phyloP scores from a whole-genome alignment of 306 rosid species.

The Purshia tridentata region DNA sequence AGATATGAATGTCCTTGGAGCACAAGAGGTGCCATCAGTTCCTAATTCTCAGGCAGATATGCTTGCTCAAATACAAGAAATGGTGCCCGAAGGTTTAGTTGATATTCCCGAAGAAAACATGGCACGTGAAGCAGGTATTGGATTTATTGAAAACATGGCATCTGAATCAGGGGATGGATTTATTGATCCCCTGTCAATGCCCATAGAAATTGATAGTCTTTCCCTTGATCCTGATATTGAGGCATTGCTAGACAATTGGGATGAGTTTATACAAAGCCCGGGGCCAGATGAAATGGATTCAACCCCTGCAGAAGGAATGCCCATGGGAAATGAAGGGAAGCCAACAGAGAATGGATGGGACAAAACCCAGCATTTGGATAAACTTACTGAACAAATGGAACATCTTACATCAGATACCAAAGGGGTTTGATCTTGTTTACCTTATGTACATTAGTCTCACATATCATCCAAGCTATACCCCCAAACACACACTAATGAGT shows the following conservation, averaged over 20 bases:
- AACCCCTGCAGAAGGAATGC: constrained; percentile 34
- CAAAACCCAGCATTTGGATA: constrained; percentile 61
- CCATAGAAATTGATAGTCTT: constrained; percentile 55
- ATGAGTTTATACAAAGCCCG: constrained; percentile 53
- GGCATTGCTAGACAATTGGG: constrained; percentile 65
- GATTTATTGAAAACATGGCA: constrained; percentile 36
- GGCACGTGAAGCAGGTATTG: constrained; percentile 41
- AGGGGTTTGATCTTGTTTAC: constrained; percentile 41
- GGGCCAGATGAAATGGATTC: constrained; percentile 51
- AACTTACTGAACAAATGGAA: constrained; percentile 86
- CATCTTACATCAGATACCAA: constrained; percentile 68
- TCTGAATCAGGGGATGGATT: constrained; percentile 46
- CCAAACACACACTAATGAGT: constrained; percentile 21
- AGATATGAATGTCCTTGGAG: constrained; percentile 43
- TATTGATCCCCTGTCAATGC: constrained; percentile 44
- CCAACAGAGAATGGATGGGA: constrained; percentile 65
- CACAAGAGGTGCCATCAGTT: constrained; percentile 39
- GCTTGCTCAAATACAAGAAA: constrained; percentile 54
- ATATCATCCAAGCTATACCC: constrained; percentile 33
- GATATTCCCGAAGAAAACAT: constrained; percentile 47
- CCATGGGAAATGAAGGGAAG: constrained; percentile 48
- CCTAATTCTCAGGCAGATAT: constrained; percentile 50
- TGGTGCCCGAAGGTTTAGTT: constrained; percentile 44
- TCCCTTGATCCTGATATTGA: constrained; percentile 67
- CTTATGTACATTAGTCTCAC: constrained; percentile 43